Evolutionary conservation across 495 filamentous ascomycete genomes (phyloP).

Genomic region (Lophiotrema nucula): DNA sequence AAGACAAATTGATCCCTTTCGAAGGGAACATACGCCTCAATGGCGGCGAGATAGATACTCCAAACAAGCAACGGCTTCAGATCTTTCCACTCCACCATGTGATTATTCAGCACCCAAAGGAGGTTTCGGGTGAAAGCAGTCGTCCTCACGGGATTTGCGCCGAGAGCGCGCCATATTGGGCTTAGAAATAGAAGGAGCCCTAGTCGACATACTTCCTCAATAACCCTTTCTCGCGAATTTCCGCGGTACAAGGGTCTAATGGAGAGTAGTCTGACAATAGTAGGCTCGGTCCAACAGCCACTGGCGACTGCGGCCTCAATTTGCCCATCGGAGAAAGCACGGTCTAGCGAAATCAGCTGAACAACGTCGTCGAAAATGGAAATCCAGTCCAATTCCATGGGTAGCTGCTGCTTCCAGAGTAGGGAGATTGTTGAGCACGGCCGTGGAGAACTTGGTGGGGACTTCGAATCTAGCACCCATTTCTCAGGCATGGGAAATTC

Average conservation of each 20-base stretch:
- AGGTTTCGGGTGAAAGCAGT: not conserved
- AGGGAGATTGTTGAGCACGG: slow-evolving; percentile 4
- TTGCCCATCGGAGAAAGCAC: not conserved
- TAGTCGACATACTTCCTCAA: slow-evolving; percentile 20
- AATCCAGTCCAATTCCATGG: slow-evolving; percentile 9
- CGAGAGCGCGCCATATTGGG: slow-evolving; percentile 5
- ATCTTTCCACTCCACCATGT: slow-evolving; percentile 9
- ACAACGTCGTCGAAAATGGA: slow-evolving; percentile 15
- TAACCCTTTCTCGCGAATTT: not conserved
- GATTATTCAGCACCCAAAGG: slow-evolving; percentile 7
- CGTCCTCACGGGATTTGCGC: slow-evolving; percentile 5
- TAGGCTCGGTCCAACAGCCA: slow-evolving; percentile 16
- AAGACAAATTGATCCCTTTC: slow-evolving; percentile 12
- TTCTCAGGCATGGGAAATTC: not conserved
- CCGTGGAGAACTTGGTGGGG: slow-evolving; percentile 4
- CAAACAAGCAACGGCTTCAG: slow-evolving; percentile 16
- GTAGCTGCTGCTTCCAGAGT: slow-evolving; percentile 11
- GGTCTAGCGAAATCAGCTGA: slow-evolving; percentile 13
- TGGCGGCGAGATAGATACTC: slow-evolving; percentile 14
- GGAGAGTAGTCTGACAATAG: slow-evolving; percentile 7
- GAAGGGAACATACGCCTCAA: not conserved
- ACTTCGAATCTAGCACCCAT: slow-evolving; percentile 3
- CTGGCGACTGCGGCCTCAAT: not conserved
- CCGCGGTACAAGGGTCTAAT: slow-evolving; percentile 3
- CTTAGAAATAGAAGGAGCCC: slow-evolving; percentile 10